Evolutionary conservation across 768 basidiomycete species (phyloP), one percentile per base, ranked within the genome.

Genomic region (Boletus tomentosulus): DNA sequence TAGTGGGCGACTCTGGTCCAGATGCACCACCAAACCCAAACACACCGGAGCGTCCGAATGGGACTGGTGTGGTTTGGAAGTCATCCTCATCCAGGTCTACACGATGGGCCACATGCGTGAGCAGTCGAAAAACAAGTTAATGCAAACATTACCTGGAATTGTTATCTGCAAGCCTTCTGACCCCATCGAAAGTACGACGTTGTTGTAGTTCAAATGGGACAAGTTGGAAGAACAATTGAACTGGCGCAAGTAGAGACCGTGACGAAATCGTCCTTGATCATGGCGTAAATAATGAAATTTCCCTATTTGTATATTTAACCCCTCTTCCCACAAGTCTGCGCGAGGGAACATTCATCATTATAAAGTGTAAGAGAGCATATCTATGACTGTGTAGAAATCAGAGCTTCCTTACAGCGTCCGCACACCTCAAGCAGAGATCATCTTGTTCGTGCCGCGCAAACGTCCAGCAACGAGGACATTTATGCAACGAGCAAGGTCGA

Each of bases 391-490:
- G 19, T 19, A 19, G 19, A n/a, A 35, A 39, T 56, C 37, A 58
- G 47, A 49, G 37, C 39, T 28, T 57, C 42, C 33, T 37, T 31
- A 67, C 38, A 30, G 65, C 66, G 15, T 60, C 58, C 30, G 59
- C 59, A 56, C 94, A 97, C 59, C 94, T 78, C 19, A 55, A 55
- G 69, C 94, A 96, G 11, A 95, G 67, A 10, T 66, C 64, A 16
- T 84, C 77, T 12, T 74, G 67, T 38, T 74, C 66, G 11, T 66
- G 59, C 13, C 86, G 77, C 2, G 83, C 85, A 65, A 78, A 87
- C 6, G 83, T 86, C 93, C 95, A 97, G 68, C 96, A 98, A 15
- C 95, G 81, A 24, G 93, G 90, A 66, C 96, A 98, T 67, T 96
- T 95, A 22, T 74, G 63, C 48, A 70, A 56, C 4, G 68, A 71